phyloP scores from a whole-genome alignment of 306 rosid species.

The Cucumis cinereus region DNA sequence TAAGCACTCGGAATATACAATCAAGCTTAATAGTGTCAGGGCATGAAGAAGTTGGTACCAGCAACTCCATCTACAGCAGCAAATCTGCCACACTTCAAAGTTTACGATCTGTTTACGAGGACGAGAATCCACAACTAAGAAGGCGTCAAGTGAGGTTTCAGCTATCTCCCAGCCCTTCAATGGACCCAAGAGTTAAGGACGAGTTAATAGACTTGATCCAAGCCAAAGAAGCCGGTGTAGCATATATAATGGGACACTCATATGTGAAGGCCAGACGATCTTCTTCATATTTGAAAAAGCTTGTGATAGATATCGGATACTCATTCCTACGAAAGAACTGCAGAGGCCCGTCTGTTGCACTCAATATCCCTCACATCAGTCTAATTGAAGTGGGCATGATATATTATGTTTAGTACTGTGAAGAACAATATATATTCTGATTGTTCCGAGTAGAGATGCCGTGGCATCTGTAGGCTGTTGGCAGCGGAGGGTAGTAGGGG shows the following conservation, averaged over 20 bases:
- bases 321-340: constrained; percentile 78
- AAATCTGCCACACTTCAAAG: constrained; percentile 49
- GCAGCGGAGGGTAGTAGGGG: background rate
- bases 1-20: constrained; percentile 42
- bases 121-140: constrained; percentile 47
- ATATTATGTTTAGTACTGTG: constrained; percentile 49
- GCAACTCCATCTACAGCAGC: constrained; percentile 45
- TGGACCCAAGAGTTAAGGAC: constrained; percentile 57
- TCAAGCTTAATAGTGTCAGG: constrained; percentile 32
- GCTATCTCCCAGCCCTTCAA: constrained; percentile 31
- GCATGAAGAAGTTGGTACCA: constrained; percentile 26
- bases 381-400: constrained; percentile 90
- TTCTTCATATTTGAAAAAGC: constrained; percentile 52
- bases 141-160: constrained; percentile 57
- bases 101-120: constrained; percentile 50
- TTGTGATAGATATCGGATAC: constrained; percentile 62
- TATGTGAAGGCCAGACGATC: constrained; percentile 81
- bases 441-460: background rate
- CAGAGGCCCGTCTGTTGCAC: constrained; percentile 77
- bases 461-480: background rate
- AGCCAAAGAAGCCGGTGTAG: constrained; percentile 84
- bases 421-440: constrained; percentile 5
- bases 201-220: constrained; percentile 59
- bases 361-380: constrained; percentile 83
- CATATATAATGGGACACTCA: constrained; percentile 79